Conservation (phyloP, 305 asterid genomes). For the Petunia hybrid region DNA sequence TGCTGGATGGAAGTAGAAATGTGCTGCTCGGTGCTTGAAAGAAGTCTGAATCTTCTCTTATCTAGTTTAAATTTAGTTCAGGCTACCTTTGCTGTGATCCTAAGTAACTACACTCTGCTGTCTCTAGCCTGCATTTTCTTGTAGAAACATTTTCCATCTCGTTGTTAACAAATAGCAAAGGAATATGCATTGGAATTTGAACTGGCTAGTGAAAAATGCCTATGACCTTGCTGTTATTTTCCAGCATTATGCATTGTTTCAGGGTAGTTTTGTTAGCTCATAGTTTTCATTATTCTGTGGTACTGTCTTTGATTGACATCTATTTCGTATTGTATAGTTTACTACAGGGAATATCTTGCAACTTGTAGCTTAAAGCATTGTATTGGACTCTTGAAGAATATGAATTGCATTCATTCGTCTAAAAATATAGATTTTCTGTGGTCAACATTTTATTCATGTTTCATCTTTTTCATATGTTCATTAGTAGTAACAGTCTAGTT, state of each 20-base stretch:
- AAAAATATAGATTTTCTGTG: background rate
- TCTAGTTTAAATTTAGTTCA: conserved; percentile 22
- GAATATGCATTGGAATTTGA: conserved; percentile 21
- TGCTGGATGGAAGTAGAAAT: background rate
- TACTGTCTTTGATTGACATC: background rate
- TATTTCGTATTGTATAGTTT: background rate
- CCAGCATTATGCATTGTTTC: background rate
- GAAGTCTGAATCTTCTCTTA: conserved; percentile 5
- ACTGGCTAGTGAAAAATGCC: background rate
- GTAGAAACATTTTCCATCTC: background rate
- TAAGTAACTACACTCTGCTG: background rate
- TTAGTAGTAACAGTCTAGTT: too few species aligned
- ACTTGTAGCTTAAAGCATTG: background rate
- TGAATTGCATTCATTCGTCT: background rate
- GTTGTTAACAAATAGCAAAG: background rate
- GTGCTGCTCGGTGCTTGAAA: background rate
- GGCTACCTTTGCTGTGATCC: conserved; percentile 10
- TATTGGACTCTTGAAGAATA: conserved; percentile 4
- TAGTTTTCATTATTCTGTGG: background rate
- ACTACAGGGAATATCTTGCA: background rate
- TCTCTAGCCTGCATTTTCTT: background rate
- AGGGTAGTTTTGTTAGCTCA: conserved; percentile 17
- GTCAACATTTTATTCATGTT: too few species aligned
- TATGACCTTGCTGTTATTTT: conserved; percentile 6
- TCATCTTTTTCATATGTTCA: too few species aligned